Percentiles rank a stretch among this genome's conserved stretches.
Evolutionary conservation across 202 grass and related monocot species (phyloP).

Genomic region (Musa balbisiana): DNA sequence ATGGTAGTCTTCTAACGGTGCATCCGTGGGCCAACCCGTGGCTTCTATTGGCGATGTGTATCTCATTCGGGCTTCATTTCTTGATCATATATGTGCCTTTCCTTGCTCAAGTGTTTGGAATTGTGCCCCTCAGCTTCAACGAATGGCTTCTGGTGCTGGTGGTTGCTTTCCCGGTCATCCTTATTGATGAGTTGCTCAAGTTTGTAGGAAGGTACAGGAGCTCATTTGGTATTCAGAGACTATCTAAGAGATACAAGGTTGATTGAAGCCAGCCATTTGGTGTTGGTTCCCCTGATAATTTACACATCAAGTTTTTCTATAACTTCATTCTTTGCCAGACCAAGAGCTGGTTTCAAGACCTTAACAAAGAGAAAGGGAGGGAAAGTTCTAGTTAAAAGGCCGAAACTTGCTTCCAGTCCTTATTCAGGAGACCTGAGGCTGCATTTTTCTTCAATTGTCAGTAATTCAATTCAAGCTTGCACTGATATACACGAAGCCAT

Average conservation of each 20-base stretch:
- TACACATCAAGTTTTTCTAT: too few species aligned
- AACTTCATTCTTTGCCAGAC: too few species aligned
- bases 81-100: constrained; percentile 3
- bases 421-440: too few species aligned
- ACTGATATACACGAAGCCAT: too few species aligned
- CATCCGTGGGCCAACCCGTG: constrained; percentile 6
- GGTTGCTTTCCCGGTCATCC: constrained; percentile 3
- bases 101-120: constrained; percentile 1
- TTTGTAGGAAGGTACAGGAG: not conserved
- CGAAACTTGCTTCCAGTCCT: too few species aligned
- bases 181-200: constrained; percentile 5
- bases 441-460: too few species aligned
- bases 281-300: too few species aligned
- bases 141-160: constrained; percentile 12
- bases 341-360: too few species aligned
- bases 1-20: not conserved
- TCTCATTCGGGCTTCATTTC: not conserved
- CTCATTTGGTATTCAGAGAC: not conserved
- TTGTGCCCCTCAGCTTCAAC: constrained; percentile 6
- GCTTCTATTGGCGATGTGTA: not conserved
- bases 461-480: too few species aligned
- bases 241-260: not conserved
- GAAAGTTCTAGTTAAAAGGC: too few species aligned
- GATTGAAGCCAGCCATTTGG: not conserved
- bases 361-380: too few species aligned